Base-by-base conservation (phyloP, 805 yeast genomes). In the Tetrapisispora nanseiensis region DNA sequence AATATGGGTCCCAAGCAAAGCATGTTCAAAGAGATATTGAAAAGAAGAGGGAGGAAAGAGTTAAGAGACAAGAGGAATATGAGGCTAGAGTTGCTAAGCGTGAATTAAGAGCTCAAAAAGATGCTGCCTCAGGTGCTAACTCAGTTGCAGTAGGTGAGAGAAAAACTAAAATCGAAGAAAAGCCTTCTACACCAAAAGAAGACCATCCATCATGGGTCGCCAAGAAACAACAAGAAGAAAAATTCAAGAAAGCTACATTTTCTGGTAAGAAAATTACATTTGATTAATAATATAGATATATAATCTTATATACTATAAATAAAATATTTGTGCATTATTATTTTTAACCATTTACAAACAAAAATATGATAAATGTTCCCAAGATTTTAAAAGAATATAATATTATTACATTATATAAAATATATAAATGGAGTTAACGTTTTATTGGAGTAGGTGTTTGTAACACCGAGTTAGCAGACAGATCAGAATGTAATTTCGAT, bases 191-290 rank as follows among this genome's bases (percentile, higher is more conserved):
- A 24, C 33, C 40, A n/a, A 43, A 40, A 28, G 52, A 38, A 36
- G 57, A 48, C 16, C 99, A 92, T 74, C 99, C 99, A n/a, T 92
- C 98, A 2, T 92, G 99, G 99, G 80, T 76, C 52, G 98, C 98
- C 19, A 85, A 84, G 67, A 78, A 75, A 66, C 64, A 74, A 48
- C 84, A 79, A 22, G 82, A 84, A 55, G 83, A 82, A 51, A 75
- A 76, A 40, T 59, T 69, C 49, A 75, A 77, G 63, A 74, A 76
- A 44, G 79, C 72, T 38, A 77, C 80, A 58, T 87, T 87, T 57
- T 62, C 69, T 40, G 98, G 98, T 58, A 89, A 86, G 66, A 90
- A 89, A 69, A 74, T 83, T 51, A 78, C 72, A 4, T 89, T 89
- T 59, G 86, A 80, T 52, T 74, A 48, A 45, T 6, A 15, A 13